Percentiles rank a stretch among this genome's conserved stretches.
These are phyloP conservation scores for Psilocybe cyanescens DNA, from an alignment of 768 basidiomycete species.

Conservation along the genomic window DNA sequence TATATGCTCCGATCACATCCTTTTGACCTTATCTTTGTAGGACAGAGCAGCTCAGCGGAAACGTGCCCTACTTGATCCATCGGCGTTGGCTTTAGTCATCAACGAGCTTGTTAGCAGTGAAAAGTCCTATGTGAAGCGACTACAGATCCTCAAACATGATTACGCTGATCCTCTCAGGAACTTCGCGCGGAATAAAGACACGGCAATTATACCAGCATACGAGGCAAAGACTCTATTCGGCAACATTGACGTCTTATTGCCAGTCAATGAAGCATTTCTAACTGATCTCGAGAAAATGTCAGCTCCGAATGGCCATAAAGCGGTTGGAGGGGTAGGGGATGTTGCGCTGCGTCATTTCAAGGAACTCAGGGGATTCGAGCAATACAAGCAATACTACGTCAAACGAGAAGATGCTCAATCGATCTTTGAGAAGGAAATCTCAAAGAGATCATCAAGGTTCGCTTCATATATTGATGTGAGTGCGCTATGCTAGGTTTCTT, in stretches of 20 bases:
- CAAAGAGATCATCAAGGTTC: slow-evolving; percentile 82
- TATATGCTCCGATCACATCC: background rate
- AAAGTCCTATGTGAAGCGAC: slow-evolving; percentile 82
- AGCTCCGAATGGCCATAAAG: slow-evolving; percentile 56
- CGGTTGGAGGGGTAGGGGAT: slow-evolving; percentile 76
- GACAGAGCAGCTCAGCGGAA: slow-evolving; percentile 49
- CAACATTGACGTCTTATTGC: slow-evolving; percentile 88
- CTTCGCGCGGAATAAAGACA: slow-evolving; percentile 84
- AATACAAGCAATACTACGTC: slow-evolving; percentile 89
- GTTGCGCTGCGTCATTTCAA: slow-evolving; percentile 88
- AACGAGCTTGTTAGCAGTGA: slow-evolving; percentile 91
- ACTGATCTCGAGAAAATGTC: slow-evolving; percentile 82
- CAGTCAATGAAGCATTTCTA: slow-evolving; percentile 89
- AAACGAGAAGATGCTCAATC: slow-evolving; percentile 92
- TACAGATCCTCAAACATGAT: slow-evolving; percentile 81
- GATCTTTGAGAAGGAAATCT: slow-evolving; percentile 84
- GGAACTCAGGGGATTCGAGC: slow-evolving; percentile 82
- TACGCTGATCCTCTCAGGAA: slow-evolving; percentile 91
- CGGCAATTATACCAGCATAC: slow-evolving; percentile 85
- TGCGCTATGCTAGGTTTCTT: slow-evolving; percentile 3
- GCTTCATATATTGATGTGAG: slow-evolving; percentile 86
- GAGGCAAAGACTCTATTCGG: slow-evolving; percentile 94
- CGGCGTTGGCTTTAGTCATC: slow-evolving; percentile 73
- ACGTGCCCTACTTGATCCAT: slow-evolving; percentile 65
- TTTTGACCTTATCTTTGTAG: slow-evolving; percentile 26